Evolutionary conservation across 345 rosid genomes (phyloP), one percentile per base, ranked within the genome.

Genomic region (Microcos paniculata): DNA sequence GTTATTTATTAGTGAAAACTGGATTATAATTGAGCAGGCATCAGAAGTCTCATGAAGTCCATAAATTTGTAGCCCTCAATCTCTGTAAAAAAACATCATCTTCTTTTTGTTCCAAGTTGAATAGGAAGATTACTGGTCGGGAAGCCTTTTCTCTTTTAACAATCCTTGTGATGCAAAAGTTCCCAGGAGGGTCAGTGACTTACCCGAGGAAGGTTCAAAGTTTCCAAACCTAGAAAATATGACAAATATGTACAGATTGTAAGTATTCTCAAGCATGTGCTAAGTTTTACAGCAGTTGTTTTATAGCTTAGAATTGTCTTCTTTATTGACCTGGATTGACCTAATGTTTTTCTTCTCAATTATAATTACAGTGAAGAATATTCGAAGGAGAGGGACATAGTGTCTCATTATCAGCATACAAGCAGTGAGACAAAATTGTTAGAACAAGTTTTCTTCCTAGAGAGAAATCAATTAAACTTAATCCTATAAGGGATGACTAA

Each of bases 371-470:
- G 99, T 77, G 99, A 96, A 84, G 98, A 94, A 77, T 96, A 97
- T 80, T 80, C 92, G 86, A 86, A 89, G 87, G 99, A 96, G 85
- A 89, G 88, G 82, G 97, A 94, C 43, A 90, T 98, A 76, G 97
- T 94, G 71, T 75, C 93, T 67, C 90, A 96, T 84, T 96, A 92
- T 83, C 84, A 92, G 82, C 97, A 92, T 72, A 87, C 88, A 40
- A 91, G 94, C 82, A 94, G 94, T 76, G 98, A 96, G 86, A 80
- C 89, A 0, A 96, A 96, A 81, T 87, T 96, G 82, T 91, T 89
- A 13, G 94, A 94, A 21, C 51, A 3, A 14, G 3, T 40, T 72
- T 51, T 71, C 23, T 0, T 42, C 35, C 18, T 38, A 53, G 24
- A 26, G 11, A 24, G 49, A 24, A 65, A 52, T 35, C 8, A 24